Evolutionary conservation across 106 monocot species (phyloP).

Genomic region (Ottelia alismoides): DNA sequence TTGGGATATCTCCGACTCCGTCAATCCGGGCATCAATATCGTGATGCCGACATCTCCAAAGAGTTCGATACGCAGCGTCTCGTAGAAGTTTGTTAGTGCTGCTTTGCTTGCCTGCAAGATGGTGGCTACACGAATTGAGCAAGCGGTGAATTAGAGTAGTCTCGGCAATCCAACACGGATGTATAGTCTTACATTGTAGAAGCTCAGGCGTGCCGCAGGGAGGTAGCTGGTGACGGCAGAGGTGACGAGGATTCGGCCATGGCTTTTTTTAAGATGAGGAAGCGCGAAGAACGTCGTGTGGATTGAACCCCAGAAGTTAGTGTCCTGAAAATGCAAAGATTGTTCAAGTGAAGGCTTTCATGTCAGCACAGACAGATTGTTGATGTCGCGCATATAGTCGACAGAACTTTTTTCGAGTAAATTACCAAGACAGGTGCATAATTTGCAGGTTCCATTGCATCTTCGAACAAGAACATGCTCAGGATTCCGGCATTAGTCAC

Average conservation of each 20-base stretch:
- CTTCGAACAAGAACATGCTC: constrained; percentile 33
- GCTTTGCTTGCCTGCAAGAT: constrained; percentile 46
- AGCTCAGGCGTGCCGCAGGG: constrained; percentile 43
- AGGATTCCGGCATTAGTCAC: constrained; percentile 54
- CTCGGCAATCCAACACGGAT: no score
- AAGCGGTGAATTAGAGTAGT: no score
- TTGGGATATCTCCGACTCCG: constrained; percentile 43
- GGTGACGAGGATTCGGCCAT: constrained; percentile 48
- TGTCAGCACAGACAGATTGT: constrained; percentile 20
- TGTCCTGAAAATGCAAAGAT: no score
- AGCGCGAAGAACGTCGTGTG: constrained; percentile 71
- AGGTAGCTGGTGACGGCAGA: constrained; percentile 25
- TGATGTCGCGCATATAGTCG: constrained; percentile 13
- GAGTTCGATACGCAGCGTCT: constrained; percentile 47
- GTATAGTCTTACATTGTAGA: constrained; percentile 51
- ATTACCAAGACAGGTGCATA: constrained; percentile 23
- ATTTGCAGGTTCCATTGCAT: constrained; percentile 16
- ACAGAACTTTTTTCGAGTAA: no score
- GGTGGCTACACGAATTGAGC: no score
- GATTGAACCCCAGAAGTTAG: constrained; percentile 74
- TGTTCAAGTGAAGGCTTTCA: no score
- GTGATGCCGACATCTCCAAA: constrained; percentile 31
- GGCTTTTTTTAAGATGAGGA: constrained; percentile 51
- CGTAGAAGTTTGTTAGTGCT: constrained; percentile 50
- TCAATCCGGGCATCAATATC: constrained; percentile 41